These are phyloP conservation scores for Phytophthora pistaciae DNA, from an alignment of 352 stramenopile species.

Conservation along the genomic window DNA sequence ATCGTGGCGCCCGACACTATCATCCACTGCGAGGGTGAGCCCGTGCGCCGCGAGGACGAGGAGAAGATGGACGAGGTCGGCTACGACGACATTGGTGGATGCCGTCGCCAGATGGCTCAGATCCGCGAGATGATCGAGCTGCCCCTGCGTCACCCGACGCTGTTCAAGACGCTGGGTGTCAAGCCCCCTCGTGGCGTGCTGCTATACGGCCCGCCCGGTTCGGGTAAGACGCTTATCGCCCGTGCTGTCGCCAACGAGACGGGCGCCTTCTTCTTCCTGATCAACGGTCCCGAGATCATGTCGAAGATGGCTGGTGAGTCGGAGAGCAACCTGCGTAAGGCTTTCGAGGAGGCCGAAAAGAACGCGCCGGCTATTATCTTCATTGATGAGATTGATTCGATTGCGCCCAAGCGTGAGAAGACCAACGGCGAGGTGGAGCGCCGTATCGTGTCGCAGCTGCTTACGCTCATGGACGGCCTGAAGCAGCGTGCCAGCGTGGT, in stretches of 20 bases:
- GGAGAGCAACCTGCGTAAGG: constrained; percentile 95
- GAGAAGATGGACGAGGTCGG: constrained; percentile 99
- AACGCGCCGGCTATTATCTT: constrained; percentile 99
- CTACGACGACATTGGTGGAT: constrained; percentile 99
- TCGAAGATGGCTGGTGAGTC: constrained; percentile 97
- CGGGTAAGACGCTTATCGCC: constrained; percentile 99
- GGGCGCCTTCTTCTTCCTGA: constrained; percentile 99
- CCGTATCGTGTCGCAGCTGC: constrained; percentile 98
- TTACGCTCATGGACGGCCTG: constrained; percentile 99
- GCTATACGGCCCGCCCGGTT: constrained; percentile 98
- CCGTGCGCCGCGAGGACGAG: constrained; percentile 98
- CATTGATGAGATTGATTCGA: constrained; percentile 99
- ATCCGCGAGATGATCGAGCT: constrained; percentile 99
- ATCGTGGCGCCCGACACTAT: constrained; percentile 99
- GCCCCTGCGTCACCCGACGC: constrained; percentile 96
- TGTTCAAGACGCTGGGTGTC: constrained; percentile 99
- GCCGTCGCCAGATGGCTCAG: constrained; percentile 98
- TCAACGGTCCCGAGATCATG: constrained; percentile 99
- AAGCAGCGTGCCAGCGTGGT: constrained; percentile 95
- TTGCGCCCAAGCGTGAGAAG: constrained; percentile 99
- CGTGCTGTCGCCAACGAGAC: constrained; percentile 99
- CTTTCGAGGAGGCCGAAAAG: constrained; percentile 99
- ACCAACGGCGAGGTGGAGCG: constrained; percentile 99
- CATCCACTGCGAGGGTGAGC: constrained; percentile 99
- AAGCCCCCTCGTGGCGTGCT: constrained; percentile 99